phyloP scores from a whole-genome alignment of 2,329 filamentous ascomycete genomes.

The Xylariaceae sp. region DNA sequence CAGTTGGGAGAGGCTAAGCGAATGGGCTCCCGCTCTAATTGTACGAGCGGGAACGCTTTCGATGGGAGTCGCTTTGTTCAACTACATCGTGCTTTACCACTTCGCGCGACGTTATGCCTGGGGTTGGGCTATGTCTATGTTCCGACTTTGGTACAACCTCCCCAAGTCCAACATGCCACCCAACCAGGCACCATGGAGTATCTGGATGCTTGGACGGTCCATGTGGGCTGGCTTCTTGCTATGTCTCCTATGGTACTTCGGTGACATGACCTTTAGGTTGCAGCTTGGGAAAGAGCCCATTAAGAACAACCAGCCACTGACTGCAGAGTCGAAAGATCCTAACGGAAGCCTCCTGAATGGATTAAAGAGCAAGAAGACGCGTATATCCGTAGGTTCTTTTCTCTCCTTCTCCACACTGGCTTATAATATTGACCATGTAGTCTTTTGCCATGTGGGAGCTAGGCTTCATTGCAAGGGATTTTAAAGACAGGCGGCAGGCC shows the following conservation, averaged over 20 bases:
- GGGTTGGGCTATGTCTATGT: slow-evolving; percentile 69
- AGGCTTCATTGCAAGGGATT: slow-evolving; percentile 74
- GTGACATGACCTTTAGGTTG: slow-evolving; percentile 77
- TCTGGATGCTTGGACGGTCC: slow-evolving; percentile 59
- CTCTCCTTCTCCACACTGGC: neutral
- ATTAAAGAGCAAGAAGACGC: slow-evolving; percentile 78
- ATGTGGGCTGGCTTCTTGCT: slow-evolving; percentile 67
- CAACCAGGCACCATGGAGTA: slow-evolving; percentile 58
- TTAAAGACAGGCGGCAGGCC: slow-evolving; percentile 72
- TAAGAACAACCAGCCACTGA: slow-evolving; percentile 83
- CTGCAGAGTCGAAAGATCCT: slow-evolving; percentile 82
- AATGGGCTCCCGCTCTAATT: slow-evolving; percentile 41
- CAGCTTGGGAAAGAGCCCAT: slow-evolving; percentile 80
- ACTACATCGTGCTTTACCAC: slow-evolving; percentile 63
- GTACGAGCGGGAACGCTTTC: slow-evolving; percentile 36
- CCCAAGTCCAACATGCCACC: slow-evolving; percentile 70
- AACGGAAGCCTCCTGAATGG: slow-evolving; percentile 88
- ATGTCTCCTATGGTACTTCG: slow-evolving; percentile 73
- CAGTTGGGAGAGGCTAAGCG: slow-evolving; percentile 43
- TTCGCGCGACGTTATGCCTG: slow-evolving; percentile 67
- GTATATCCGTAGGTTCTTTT: slow-evolving; percentile 63
- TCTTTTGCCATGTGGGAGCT: slow-evolving; percentile 93
- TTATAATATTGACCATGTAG: slow-evolving; percentile 41
- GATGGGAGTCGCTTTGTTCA: slow-evolving; percentile 41
- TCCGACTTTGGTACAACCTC: slow-evolving; percentile 74